Evolutionary conservation across 345 rosid genomes (phyloP).

Genomic region (Moringa oleifera): DNA sequence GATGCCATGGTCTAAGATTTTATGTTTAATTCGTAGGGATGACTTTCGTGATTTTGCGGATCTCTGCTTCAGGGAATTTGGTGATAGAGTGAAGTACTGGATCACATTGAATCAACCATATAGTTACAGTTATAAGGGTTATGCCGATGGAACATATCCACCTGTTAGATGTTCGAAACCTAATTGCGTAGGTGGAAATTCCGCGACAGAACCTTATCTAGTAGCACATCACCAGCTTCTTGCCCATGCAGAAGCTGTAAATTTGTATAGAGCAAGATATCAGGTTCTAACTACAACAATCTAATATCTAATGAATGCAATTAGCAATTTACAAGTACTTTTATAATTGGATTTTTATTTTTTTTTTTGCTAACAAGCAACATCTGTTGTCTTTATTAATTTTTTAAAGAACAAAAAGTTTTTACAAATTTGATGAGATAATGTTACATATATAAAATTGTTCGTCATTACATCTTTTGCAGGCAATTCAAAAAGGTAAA

Average conservation of each 20-base stretch:
- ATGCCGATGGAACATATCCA: slow-evolving; percentile 20
- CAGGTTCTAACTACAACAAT: slow-evolving; percentile 21
- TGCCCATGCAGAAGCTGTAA: slow-evolving; percentile 41
- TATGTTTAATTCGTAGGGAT: slow-evolving; percentile 12
- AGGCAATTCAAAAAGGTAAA: slow-evolving; percentile 33
- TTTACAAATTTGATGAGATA: too few species aligned
- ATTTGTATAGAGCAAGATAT: slow-evolving; percentile 30
- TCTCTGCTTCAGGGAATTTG: slow-evolving; percentile 37
- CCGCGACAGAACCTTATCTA: slow-evolving; percentile 44
- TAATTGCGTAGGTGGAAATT: slow-evolving; percentile 43
- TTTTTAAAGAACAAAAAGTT: too few species aligned
- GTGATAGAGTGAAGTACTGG: slow-evolving; percentile 62
- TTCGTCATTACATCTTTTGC: not conserved
- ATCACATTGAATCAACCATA: slow-evolving; percentile 51
- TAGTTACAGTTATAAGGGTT: slow-evolving; percentile 23
- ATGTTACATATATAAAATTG: too few species aligned
- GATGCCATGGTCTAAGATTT: too few species aligned
- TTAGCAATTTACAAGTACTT: too few species aligned
- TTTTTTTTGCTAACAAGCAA: too few species aligned
- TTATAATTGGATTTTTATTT: not conserved
- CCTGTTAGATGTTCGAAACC: slow-evolving; percentile 47
- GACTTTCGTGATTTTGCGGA: slow-evolving; percentile 39
- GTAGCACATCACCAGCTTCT: slow-evolving; percentile 40
- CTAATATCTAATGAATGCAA: too few species aligned
- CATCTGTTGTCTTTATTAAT: too few species aligned